phyloP scores from a whole-genome alignment of 1,284 basidiomycete species.

The Heterobasidion irregulare region DNA sequence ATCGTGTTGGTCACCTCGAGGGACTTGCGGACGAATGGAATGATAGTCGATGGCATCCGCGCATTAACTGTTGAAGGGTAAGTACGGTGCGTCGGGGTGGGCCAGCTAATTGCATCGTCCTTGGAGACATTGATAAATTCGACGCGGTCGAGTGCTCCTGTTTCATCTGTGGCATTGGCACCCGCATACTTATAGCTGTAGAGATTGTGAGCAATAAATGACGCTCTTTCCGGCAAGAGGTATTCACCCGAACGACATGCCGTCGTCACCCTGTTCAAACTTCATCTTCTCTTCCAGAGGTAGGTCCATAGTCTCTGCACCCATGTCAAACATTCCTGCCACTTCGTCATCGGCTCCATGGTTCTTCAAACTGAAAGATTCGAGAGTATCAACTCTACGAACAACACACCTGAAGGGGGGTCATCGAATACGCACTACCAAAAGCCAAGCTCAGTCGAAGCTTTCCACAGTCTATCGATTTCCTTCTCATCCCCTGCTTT shows the following conservation, averaged over 20 bases:
- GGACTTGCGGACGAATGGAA: constrained; percentile 25
- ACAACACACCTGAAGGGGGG: background rate
- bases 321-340: constrained; percentile 26
- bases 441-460: constrained; percentile 2
- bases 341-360: constrained; percentile 24
- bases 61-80: constrained; percentile 25
- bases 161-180: constrained; percentile 24
- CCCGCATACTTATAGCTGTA: constrained; percentile 27
- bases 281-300: constrained; percentile 26
- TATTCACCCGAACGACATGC: constrained; percentile 23
- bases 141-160: constrained; percentile 22
- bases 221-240: background rate
- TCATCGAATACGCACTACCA: constrained; percentile 1
- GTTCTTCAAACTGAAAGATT: constrained; percentile 11
- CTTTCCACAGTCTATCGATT: background rate
- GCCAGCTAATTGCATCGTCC: constrained; percentile 25
- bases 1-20: constrained; percentile 23
- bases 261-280: constrained; percentile 27
- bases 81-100: constrained; percentile 19
- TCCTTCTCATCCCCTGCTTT: background rate
- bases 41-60: constrained; percentile 22
- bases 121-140: constrained; percentile 26
- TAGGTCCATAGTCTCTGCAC: constrained; percentile 23
- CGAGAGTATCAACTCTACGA: background rate
- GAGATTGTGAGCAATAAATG: background rate